Evolutionary conservation across 306 rosid species (phyloP).

Genomic region (Vicia sativa): DNA sequence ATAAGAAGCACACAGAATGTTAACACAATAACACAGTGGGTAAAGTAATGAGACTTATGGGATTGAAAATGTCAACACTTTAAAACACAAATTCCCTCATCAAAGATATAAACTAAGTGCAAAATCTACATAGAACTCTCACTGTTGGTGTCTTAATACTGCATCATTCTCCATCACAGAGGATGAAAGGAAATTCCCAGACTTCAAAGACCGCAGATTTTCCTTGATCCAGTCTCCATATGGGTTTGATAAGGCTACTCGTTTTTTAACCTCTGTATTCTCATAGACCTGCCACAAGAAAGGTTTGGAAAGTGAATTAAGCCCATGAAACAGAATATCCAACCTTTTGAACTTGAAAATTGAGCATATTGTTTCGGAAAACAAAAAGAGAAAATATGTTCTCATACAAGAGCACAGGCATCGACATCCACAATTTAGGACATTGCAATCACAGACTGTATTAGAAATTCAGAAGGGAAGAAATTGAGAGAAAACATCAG

Average conservation of each 20-base stretch:
- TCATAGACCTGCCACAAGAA: constrained; percentile 78
- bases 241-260: constrained; percentile 83
- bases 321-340: constrained; percentile 10
- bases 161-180: constrained; percentile 78
- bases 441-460: constrained; percentile 23
- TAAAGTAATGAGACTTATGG: constrained; percentile 28
- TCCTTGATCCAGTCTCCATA: constrained; percentile 94
- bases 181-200: constrained; percentile 76
- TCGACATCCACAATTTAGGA: constrained; percentile 30
- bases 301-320: constrained; percentile 37
- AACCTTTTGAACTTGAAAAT: constrained; percentile 23
- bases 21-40: constrained; percentile 23
- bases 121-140: constrained; percentile 53
- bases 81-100: constrained; percentile 26
- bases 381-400: constrained; percentile 11
- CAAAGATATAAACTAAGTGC: constrained; percentile 28
- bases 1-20: constrained; percentile 25
- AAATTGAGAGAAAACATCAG: background rate
- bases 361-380: background rate
- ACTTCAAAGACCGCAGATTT: constrained; percentile 71
- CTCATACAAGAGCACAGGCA: constrained; percentile 3
- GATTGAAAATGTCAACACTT: constrained; percentile 26
- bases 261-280: constrained; percentile 94
- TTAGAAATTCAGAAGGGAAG: background rate
- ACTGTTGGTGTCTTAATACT: constrained; percentile 89